These are phyloP conservation scores for Ceratocystis cubensis DNA, from an alignment of 2,329 filamentous ascomycete species.

Conservation along the genomic window DNA sequence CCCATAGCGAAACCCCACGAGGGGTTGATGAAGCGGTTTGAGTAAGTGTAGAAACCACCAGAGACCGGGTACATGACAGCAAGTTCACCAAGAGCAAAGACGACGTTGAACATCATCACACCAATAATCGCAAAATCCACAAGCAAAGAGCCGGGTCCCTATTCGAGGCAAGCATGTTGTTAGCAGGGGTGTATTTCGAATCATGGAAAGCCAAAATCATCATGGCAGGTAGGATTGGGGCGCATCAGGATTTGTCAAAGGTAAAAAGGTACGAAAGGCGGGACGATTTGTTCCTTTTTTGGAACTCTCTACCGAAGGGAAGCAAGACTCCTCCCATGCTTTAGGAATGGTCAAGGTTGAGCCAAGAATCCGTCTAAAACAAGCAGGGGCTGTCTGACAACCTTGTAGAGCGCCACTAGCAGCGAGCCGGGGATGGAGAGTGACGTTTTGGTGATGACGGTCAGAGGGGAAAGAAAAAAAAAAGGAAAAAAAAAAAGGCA, in stretches of 20 bases:
- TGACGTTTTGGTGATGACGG: not conserved
- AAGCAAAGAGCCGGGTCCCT: conserved; percentile 34
- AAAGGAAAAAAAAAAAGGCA: not conserved
- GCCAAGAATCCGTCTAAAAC: conserved; percentile 1
- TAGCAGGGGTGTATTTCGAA: conserved; percentile 4
- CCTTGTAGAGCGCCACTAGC: not conserved
- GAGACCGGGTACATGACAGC: conserved; percentile 50
- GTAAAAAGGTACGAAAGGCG: not conserved
- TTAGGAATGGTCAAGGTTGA: not conserved
- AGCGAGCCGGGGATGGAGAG: not conserved
- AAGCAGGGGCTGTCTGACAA: not conserved
- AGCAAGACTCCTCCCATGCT: not conserved
- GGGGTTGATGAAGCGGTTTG: conserved; percentile 48
- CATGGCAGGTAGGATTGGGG: not conserved
- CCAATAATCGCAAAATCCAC: conserved; percentile 45
- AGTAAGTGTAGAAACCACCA: conserved; percentile 51
- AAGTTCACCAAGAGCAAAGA: conserved; percentile 49
- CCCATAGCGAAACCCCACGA: conserved; percentile 47
- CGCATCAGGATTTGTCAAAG: not conserved
- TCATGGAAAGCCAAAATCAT: not conserved
- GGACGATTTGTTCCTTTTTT: conserved; percentile 1
- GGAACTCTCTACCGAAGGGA: not conserved
- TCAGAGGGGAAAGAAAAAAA: not conserved
- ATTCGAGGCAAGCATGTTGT: conserved; percentile 7
- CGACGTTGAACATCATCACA: conserved; percentile 49